phyloP scores from a whole-genome alignment of 1,139 yeast genomes.

The Suhomyces panamericanus region DNA sequence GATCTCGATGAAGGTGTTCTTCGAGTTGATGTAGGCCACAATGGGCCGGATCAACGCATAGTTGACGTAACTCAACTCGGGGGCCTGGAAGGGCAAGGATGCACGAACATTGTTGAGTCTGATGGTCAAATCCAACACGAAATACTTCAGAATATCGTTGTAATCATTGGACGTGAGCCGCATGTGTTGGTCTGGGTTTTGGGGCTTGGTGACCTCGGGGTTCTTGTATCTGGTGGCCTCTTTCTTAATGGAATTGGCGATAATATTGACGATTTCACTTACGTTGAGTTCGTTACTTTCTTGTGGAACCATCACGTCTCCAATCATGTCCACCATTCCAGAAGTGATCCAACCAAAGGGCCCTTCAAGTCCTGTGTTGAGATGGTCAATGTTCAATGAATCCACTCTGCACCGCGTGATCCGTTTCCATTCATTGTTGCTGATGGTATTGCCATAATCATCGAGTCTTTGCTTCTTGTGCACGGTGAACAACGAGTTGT shows the following conservation, averaged over 20 bases:
- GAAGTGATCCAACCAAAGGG: slow-evolving; percentile 96
- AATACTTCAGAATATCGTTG: slow-evolving; percentile 50
- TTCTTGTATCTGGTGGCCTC: slow-evolving; percentile 42
- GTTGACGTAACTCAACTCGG: slow-evolving; percentile 82
- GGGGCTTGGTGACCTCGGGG: slow-evolving; percentile 31
- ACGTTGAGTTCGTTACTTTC: slow-evolving; percentile 50
- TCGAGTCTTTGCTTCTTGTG: slow-evolving; percentile 69
- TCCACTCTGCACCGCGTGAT: slow-evolving; percentile 83
- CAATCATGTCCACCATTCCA: slow-evolving; percentile 90
- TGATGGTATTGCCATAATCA: slow-evolving; percentile 31
- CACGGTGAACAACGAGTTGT: slow-evolving; percentile 86
- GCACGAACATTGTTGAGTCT: slow-evolving; percentile 85
- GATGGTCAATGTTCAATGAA: slow-evolving; percentile 80
- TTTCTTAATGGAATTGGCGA: slow-evolving; percentile 42
- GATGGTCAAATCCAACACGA: slow-evolving; percentile 76
- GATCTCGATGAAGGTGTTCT: slow-evolving; percentile 86
- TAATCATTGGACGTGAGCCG: slow-evolving; percentile 29
- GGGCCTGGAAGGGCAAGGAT: slow-evolving; percentile 79
- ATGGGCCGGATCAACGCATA: slow-evolving; percentile 92
- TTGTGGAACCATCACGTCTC: slow-evolving; percentile 81
- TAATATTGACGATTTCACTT: slow-evolving; percentile 39
- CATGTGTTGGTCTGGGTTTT: slow-evolving; percentile 29
- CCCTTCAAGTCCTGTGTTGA: slow-evolving; percentile 86
- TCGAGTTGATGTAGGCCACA: slow-evolving; percentile 90
- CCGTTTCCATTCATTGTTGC: slow-evolving; percentile 49